Conservation (phyloP, 139 green algal genomes). For the Yamagishiella unicocca region DNA sequence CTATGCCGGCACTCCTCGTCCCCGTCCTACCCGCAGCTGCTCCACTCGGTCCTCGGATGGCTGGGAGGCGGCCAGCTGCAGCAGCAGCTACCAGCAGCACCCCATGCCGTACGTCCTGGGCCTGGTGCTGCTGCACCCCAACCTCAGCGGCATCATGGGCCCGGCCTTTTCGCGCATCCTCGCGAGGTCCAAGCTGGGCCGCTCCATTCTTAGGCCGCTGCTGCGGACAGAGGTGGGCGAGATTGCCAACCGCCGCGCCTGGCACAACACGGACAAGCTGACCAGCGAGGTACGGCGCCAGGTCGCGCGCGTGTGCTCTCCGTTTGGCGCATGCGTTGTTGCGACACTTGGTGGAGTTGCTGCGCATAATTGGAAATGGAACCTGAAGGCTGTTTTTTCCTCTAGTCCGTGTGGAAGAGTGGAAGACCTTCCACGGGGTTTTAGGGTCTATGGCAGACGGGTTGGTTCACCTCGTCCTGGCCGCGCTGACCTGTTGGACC, state of each 20-base stretch:
- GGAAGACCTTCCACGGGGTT: too few species aligned
- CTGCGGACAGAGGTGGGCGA: conserved; percentile 81
- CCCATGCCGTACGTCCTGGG: conserved; percentile 52
- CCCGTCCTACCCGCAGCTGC: neutral
- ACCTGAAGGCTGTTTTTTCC: too few species aligned
- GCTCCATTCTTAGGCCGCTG: conserved; percentile 80
- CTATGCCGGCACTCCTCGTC: too few species aligned
- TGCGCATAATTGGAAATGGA: too few species aligned
- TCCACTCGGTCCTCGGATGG: conserved; percentile 13
- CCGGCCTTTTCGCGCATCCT: conserved; percentile 71
- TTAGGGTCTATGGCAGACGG: too few species aligned
- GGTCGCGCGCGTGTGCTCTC: too few species aligned
- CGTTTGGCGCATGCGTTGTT: too few species aligned
- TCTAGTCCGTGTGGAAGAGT: too few species aligned
- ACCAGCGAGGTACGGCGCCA: conserved; percentile 59
- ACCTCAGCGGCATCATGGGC: conserved; percentile 56
- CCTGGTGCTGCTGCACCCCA: conserved; percentile 74
- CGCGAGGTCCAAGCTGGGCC: conserved; percentile 67
- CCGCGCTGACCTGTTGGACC: too few species aligned
- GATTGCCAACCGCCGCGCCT: conserved; percentile 77
- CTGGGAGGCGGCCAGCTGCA: conserved; percentile 18
- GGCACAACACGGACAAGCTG: conserved; percentile 70
- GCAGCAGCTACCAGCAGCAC: neutral
- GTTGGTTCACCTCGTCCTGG: too few species aligned
- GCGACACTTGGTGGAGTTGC: too few species aligned